Evolutionary conservation across 139 green algal genomes (phyloP).

Genomic region (Spirogloea muscicola): DNA sequence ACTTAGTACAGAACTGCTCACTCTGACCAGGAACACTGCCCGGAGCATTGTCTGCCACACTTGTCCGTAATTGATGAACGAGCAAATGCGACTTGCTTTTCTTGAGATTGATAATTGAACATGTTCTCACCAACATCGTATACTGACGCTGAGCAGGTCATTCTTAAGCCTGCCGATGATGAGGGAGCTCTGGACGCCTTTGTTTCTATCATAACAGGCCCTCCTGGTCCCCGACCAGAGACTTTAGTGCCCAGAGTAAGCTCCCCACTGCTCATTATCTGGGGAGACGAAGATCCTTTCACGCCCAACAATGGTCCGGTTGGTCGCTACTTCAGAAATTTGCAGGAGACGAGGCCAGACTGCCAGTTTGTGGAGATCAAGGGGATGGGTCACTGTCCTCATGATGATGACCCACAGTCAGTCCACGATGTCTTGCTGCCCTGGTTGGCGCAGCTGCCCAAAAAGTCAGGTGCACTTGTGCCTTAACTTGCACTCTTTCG

Average conservation of each 20-base stretch:
- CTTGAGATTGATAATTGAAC: not conserved
- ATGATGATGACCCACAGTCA: constrained; percentile 48
- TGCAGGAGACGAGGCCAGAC: constrained; percentile 41
- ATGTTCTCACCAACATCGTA: not conserved
- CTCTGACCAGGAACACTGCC: too few species aligned
- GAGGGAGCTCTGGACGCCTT: constrained; percentile 78
- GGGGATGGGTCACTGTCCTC: constrained; percentile 67
- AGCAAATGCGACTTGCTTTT: not conserved
- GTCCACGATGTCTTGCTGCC: constrained; percentile 39
- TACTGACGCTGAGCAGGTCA: constrained; percentile 26
- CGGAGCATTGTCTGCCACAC: not conserved
- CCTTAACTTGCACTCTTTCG: too few species aligned
- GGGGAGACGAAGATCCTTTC: constrained; percentile 79
- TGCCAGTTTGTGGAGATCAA: constrained; percentile 47
- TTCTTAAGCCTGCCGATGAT: constrained; percentile 54
- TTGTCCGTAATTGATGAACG: not conserved
- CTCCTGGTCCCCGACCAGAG: constrained; percentile 76
- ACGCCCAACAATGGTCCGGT: constrained; percentile 84
- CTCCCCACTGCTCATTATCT: constrained; percentile 77
- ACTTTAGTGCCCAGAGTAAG: constrained; percentile 58
- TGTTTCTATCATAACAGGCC: constrained; percentile 80
- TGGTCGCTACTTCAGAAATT: constrained; percentile 67
- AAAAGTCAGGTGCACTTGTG: too few species aligned
- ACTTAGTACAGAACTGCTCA: too few species aligned
- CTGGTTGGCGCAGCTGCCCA: constrained; percentile 50